phyloP scores from a whole-genome alignment of 257 asterid species.

The Fraxinus cuspidata region DNA sequence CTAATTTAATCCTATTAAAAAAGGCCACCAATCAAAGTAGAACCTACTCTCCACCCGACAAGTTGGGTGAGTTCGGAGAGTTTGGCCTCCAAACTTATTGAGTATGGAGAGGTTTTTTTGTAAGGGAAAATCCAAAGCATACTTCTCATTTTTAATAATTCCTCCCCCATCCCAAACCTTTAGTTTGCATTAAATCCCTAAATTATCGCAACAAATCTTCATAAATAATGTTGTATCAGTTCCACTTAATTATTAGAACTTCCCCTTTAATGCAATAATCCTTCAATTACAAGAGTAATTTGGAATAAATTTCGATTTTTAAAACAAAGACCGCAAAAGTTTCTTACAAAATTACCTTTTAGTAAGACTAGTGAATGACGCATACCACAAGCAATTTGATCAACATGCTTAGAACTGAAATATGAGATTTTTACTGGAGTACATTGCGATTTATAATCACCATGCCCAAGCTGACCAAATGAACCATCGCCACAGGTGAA shows the following conservation, averaged over 20 bases:
- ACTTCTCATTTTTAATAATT: too few relatives aligned
- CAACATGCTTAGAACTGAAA: conserved; percentile 49
- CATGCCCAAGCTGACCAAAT: conserved; percentile 92
- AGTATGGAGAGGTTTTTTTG: too few relatives aligned
- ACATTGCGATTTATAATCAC: conserved; percentile 51
- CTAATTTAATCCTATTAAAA: too few relatives aligned
- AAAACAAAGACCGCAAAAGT: neutral
- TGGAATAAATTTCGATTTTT: neutral
- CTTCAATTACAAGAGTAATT: neutral
- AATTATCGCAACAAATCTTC: too few relatives aligned
- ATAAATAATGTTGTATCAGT: too few relatives aligned
- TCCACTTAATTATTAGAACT: neutral
- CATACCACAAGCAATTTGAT: conserved; percentile 90
- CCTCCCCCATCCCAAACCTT: too few relatives aligned
- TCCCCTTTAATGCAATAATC: neutral
- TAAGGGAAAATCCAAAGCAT: too few relatives aligned
- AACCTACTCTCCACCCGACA: too few relatives aligned
- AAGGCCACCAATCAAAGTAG: too few relatives aligned
- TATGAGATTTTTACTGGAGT: conserved; percentile 50
- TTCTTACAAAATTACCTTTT: conserved; percentile 50
- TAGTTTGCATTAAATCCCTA: too few relatives aligned
- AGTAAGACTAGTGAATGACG: conserved; percentile 80
- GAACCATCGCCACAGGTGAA: conserved; percentile 95
- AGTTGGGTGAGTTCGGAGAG: too few relatives aligned
- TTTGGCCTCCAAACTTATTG: too few relatives aligned